Base-by-base conservation (phyloP, 1,284 basidiomycete species). In the Boletus sp. region DNA sequence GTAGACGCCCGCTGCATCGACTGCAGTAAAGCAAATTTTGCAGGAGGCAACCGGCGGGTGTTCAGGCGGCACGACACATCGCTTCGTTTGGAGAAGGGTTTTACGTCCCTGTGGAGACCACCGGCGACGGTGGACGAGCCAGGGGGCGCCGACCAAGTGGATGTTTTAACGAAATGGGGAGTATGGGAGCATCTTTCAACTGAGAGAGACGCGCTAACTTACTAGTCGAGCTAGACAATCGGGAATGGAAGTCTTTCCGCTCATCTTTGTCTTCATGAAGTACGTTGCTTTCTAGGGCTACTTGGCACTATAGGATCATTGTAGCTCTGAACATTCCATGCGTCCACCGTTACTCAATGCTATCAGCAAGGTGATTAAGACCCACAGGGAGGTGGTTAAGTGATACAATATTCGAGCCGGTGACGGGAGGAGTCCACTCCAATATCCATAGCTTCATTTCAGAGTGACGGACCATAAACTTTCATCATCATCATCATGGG, bases 1-100 rank as follows among this genome's bases (percentile, higher is more conserved):
- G 17, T 62, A 25, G 48, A 59, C 14, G 38, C 49, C 14, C 46
- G 43, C 20, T 65, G 60, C 46, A 61, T 65, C 7, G 58, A 61
- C 27, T 63, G 50, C 49, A 57, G 50, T 16, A 46, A 53, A 37
- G 46, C 8, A 17, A 45, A 41, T 14, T 29, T 50, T 7, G 9
- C 34, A n/a, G 46, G 33, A 25, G 34, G 38, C 48, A 48, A 53
- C n/a, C n/a, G n/a, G 29, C 46, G 12, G 1, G 41, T 59, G 32
- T 65, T 63, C 32, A 17, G 9, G 8, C n/a, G 32, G 12, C 44
- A 34, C 8, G 12, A 38, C 3, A 39, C 39, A 25, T 32, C 41
- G 27, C 44, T 32, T 19, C 39, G 30, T 32, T 26, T 38, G 17
- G 41, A 47, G 33, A 56, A 19, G 52, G 38, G 19, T 22, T 20